A percentile compares a stretch with the other conserved stretches of the same genome.
Conservation (phyloP, 306 rosid species). For the Carpinus viminea region DNA sequence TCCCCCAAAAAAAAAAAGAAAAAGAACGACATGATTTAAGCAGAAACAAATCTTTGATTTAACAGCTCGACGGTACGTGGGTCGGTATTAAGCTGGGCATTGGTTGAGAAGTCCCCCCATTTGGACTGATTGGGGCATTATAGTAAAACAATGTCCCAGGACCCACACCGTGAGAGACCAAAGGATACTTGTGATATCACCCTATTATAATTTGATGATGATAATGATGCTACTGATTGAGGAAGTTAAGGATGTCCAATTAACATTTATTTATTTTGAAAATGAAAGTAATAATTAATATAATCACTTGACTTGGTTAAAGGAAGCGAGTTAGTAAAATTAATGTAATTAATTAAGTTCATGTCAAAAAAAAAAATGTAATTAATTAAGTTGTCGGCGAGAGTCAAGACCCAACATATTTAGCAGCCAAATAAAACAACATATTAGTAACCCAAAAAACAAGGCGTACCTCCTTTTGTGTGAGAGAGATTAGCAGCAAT, state of each 20-base stretch:
- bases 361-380: too few species aligned
- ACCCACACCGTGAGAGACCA: neutral
- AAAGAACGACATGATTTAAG: neutral
- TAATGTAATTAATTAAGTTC: neutral
- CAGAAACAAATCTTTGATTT: neutral
- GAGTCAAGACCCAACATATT: too few species aligned
- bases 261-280: neutral
- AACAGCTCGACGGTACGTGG: constrained; percentile 5
- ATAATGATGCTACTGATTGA: neutral
- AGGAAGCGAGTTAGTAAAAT: neutral
- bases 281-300: neutral
- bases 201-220: neutral
- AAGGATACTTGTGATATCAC: neutral
- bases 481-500: too few species aligned
- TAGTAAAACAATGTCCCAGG: neutral
- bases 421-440: too few species aligned
- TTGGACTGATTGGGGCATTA: neutral
- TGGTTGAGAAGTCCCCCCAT: constrained; percentile 5
- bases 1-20: too few species aligned
- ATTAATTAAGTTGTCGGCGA: neutral
- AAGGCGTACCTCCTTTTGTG: too few species aligned
- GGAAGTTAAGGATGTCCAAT: neutral
- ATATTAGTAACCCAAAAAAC: too few species aligned
- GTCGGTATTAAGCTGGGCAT: neutral
- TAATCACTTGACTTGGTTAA: neutral